phyloP scores from a whole-genome alignment of 768 basidiomycete genomes.

The Panaeolus papilionaceus region DNA sequence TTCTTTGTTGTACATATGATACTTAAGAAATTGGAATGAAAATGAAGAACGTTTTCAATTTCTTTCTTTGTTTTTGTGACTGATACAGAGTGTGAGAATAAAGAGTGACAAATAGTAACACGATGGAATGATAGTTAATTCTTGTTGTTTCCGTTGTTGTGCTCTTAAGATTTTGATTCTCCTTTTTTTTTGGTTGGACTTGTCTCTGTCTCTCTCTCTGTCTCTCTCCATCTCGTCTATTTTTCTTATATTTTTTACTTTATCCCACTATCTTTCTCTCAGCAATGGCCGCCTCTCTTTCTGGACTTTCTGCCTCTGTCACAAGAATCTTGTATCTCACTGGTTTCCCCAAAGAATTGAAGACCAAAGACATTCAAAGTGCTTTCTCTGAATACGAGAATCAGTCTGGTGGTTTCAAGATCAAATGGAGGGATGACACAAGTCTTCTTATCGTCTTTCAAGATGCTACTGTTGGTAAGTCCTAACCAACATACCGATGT shows the following conservation, averaged over 20 bases:
- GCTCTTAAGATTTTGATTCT: neutral
- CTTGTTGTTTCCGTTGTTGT: constrained; percentile 18
- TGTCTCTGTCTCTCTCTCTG: constrained; percentile 24
- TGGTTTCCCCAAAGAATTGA: constrained; percentile 95
- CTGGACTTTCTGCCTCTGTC: constrained; percentile 90
- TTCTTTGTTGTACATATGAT: neutral
- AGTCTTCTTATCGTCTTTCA: constrained; percentile 94
- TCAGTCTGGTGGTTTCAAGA: constrained; percentile 92
- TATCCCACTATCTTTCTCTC: constrained; percentile 26
- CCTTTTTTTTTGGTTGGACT: constrained; percentile 19
- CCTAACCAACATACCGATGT: neutral
- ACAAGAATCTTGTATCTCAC: constrained; percentile 92
- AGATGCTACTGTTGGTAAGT: constrained; percentile 89
- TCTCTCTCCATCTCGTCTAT: constrained; percentile 24
- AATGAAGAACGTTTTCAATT: neutral
- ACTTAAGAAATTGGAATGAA: constrained; percentile 6
- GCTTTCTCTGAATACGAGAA: constrained; percentile 92
- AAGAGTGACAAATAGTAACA: too few species aligned
- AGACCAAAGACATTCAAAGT: constrained; percentile 94
- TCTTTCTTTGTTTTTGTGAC: neutral
- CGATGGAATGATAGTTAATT: neutral
- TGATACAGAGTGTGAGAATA: neutral
- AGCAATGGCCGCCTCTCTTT: constrained; percentile 73
- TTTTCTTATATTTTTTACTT: constrained; percentile 18
- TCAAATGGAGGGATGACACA: constrained; percentile 98